Evolutionary conservation across 192 early-diverging fungal genomes (phyloP).

Genomic region (Radiomyces spectabilis): DNA sequence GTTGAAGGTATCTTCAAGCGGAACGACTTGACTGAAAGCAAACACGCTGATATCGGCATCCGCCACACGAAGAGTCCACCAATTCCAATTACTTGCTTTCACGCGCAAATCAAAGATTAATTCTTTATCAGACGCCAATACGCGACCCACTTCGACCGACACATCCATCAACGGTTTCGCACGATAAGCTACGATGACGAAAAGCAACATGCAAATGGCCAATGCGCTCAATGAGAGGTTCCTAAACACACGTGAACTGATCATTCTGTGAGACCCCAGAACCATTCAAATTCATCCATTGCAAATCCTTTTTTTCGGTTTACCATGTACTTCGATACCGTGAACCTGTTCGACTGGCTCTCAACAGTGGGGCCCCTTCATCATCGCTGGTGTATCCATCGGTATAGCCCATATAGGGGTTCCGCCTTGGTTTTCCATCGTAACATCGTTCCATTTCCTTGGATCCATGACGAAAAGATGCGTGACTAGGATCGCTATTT

Average conservation of each 20-base stretch:
- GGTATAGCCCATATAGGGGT: neutral
- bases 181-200: neutral
- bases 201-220: neutral
- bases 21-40: constrained; percentile 39
- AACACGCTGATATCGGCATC: constrained; percentile 55
- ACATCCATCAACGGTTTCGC: constrained; percentile 11
- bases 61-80: constrained; percentile 47
- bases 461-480: neutral
- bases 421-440: neutral
- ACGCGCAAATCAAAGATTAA: constrained; percentile 58
- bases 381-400: constrained; percentile 25
- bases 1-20: neutral
- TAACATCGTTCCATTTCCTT: neutral
- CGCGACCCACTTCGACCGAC: constrained; percentile 37
- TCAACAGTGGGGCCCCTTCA: constrained; percentile 11
- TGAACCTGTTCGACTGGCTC: neutral
- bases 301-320: neutral
- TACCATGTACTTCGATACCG: constrained; percentile 6
- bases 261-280: neutral
- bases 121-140: constrained; percentile 59
- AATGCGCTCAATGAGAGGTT: neutral
- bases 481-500: no score
- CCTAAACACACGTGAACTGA: constrained; percentile 3
- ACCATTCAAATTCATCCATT: neutral
- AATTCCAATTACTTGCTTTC: constrained; percentile 45